Evolutionary conservation across 2,329 filamentous ascomycete genomes (phyloP).

Genomic region (Sclerotinia trifoliorum): DNA sequence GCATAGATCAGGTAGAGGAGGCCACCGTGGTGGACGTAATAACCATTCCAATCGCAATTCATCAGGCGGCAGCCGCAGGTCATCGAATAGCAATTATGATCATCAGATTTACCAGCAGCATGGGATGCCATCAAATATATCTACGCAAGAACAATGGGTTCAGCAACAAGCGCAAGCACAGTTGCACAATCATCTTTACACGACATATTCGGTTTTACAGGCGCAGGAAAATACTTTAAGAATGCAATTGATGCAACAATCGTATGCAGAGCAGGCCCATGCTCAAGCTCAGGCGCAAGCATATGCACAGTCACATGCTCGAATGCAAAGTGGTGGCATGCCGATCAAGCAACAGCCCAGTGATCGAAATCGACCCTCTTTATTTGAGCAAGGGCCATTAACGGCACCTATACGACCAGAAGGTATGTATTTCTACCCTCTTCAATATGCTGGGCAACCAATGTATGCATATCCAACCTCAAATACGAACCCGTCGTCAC

Average conservation of each 20-base stretch:
- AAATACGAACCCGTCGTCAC: slow-evolving; percentile 57
- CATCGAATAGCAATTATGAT: slow-evolving; percentile 39
- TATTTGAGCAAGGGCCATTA: slow-evolving; percentile 60
- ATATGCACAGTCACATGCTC: slow-evolving; percentile 45
- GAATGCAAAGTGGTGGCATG: slow-evolving; percentile 39
- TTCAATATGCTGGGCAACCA: slow-evolving; percentile 43
- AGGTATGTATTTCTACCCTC: slow-evolving; percentile 55
- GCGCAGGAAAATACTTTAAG: slow-evolving; percentile 48
- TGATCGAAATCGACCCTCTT: slow-evolving; percentile 57
- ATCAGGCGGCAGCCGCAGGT: slow-evolving; percentile 36
- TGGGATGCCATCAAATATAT: slow-evolving; percentile 31
- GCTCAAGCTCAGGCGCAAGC: slow-evolving; percentile 41
- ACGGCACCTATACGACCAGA: slow-evolving; percentile 54
- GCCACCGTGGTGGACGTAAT: slow-evolving; percentile 34
- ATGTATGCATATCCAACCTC: slow-evolving; percentile 53
- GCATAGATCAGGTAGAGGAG: slow-evolving; percentile 35
- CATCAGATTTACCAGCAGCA: slow-evolving; percentile 31
- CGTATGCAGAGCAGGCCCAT: slow-evolving; percentile 44
- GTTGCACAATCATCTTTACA: slow-evolving; percentile 41
- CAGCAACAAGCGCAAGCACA: slow-evolving; percentile 40
- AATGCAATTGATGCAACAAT: slow-evolving; percentile 49
- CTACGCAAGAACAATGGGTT: slow-evolving; percentile 38
- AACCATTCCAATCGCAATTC: slow-evolving; percentile 35
- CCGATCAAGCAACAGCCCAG: slow-evolving; percentile 43
- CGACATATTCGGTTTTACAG: slow-evolving; percentile 43